phyloP scores from a whole-genome alignment of 148 eudicot genomes.

The Spergularia bocconei region DNA sequence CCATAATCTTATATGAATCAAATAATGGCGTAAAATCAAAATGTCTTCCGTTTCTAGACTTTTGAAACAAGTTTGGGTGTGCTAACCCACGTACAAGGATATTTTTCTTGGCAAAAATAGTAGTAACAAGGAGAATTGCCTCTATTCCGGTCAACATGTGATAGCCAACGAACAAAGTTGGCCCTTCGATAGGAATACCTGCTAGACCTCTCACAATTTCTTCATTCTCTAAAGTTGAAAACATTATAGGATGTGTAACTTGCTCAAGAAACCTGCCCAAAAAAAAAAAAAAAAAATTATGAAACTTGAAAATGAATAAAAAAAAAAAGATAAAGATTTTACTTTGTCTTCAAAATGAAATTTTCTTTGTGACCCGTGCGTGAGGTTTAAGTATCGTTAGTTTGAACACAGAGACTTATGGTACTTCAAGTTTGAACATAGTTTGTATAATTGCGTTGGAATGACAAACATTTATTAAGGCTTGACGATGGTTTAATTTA shows the following conservation, averaged over 20 bases:
- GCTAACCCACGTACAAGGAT: constrained; percentile 58
- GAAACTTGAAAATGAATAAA: too few species aligned
- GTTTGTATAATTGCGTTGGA: too few species aligned
- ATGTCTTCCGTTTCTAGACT: constrained; percentile 30
- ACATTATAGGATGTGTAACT: constrained; percentile 54
- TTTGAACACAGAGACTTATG: too few species aligned
- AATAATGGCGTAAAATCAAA: constrained; percentile 35
- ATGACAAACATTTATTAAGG: too few species aligned
- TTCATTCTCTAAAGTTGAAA: constrained; percentile 63
- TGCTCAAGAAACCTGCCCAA: constrained; percentile 38
- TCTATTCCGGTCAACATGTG: constrained; percentile 72
- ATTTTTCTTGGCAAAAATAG: constrained; percentile 37
- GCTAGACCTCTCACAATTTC: constrained; percentile 56
- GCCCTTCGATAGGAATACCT: constrained; percentile 70
- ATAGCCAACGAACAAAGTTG: constrained; percentile 67
- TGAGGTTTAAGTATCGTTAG: too few species aligned
- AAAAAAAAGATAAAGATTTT: too few species aligned
- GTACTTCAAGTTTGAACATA: too few species aligned
- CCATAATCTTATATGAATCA: constrained; percentile 45
- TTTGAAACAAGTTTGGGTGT: constrained; percentile 64
- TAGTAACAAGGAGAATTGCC: constrained; percentile 36
- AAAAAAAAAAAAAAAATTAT: neutral
- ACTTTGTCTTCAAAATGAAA: too few species aligned
- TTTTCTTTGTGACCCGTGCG: too few species aligned
- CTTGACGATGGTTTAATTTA: too few species aligned